Evolutionary conservation across 2,329 filamentous ascomycete genomes (phyloP), one percentile per base, ranked within the genome.

Genomic region (Onygena corvina): DNA sequence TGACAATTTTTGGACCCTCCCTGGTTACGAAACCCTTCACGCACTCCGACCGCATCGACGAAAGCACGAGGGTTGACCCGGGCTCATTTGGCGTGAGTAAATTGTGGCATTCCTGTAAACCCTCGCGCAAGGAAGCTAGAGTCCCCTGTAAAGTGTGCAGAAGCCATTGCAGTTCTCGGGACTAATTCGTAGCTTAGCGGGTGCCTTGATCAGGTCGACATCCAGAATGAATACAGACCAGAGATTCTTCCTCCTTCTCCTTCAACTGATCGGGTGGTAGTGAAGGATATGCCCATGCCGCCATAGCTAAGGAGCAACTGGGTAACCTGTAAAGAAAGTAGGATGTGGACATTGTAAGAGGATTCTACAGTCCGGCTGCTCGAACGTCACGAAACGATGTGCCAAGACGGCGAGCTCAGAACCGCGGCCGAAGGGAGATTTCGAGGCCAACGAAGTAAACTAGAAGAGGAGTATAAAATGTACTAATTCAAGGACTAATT

Each of bases 21-120:
- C 92, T 80, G 1, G 90, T 96, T 52, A 96, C 79, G 59, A 87
- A 86, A 14, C 92, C 92, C 66, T 98, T 98, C 54, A 96, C 81
- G 57, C 78, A 80, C 70, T 98, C 92, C 49, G 86, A 90, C 50
- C 89, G 79, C 50, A 84, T 77, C 11, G 89, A 93, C 53, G 85
- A 92, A 56, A 98, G 76, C 25, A 92, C 89, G 23, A 98, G 78
- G 0, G 90, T 98, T 58, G 83, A 89, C 6, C 88, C 88, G 1
- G 83, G 81, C 61, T 94, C 87, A 54, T 83, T 76, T 1, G 90
- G 88, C 5, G 87, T 84, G 25, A 98, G 79, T 20, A 96, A 76
- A 14, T 83, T 80, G 57, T 88, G 86, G 68, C 89, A 95, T 67
- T 95, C 88, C 63, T 92, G 81, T 2, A 96, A 77, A 52, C 87